phyloP scores from a whole-genome alignment of 768 basidiomycete genomes.

The Bullera alba region DNA sequence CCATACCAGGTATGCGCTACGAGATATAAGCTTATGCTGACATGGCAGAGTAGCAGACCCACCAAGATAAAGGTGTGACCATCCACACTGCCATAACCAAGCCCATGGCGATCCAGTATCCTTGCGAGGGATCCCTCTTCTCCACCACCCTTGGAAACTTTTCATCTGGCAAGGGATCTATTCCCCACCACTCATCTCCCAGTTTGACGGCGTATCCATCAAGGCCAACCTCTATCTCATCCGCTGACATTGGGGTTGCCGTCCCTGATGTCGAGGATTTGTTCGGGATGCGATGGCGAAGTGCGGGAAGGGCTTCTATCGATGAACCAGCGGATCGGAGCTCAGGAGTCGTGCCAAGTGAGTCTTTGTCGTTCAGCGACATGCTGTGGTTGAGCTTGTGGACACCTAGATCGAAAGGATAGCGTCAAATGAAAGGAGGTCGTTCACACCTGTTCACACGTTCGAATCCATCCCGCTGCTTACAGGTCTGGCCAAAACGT shows the following conservation, averaged over 20 bases:
- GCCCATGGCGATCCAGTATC: slow-evolving; percentile 27
- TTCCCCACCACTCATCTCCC: neutral
- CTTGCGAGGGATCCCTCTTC: slow-evolving; percentile 9
- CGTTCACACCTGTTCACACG: no score
- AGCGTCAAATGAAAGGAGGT: no score
- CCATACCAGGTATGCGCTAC: slow-evolving; percentile 35
- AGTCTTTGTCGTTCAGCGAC: no score
- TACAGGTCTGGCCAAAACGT: no score
- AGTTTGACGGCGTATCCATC: neutral
- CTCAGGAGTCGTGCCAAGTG: no score
- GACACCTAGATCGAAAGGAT: no score
- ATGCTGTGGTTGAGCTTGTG: no score
- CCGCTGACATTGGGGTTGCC: neutral
- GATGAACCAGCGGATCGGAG: no score
- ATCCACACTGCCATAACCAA: slow-evolving; percentile 32
- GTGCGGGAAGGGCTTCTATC: no score
- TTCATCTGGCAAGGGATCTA: slow-evolving; percentile 22
- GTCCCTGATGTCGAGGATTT: no score
- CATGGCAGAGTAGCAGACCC: neutral
- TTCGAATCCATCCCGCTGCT: no score
- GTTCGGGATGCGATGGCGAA: no score
- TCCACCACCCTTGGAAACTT: slow-evolving; percentile 18
- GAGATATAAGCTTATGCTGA: neutral
- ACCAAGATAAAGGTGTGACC: slow-evolving; percentile 34
- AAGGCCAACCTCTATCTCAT: neutral